Conservation (phyloP, 2,329 filamentous ascomycete species). For the Tolypocladium nubicola region DNA sequence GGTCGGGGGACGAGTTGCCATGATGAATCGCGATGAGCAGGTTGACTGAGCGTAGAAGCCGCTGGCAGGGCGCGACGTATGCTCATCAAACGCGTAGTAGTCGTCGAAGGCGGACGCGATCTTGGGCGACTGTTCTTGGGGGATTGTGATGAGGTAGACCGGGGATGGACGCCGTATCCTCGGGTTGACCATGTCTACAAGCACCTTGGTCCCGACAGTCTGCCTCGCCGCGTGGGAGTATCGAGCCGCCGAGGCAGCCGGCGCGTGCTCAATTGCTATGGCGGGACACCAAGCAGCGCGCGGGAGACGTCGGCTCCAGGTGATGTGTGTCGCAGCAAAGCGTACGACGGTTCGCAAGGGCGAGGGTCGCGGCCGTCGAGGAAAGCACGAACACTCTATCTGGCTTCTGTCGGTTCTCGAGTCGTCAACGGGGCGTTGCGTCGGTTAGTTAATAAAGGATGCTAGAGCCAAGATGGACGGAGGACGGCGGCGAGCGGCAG, state of each 20-base stretch:
- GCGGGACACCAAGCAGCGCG: not conserved
- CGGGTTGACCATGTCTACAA: constrained; percentile 32
- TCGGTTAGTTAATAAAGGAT: not conserved
- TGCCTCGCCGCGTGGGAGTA: not conserved
- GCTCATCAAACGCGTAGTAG: constrained; percentile 27
- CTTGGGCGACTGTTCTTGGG: constrained; percentile 31
- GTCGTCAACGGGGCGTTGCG: not conserved
- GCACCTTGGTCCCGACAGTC: not conserved
- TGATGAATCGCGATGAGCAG: constrained; percentile 20
- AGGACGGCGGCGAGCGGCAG: not conserved
- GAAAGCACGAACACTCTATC: not conserved
- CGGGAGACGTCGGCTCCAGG: constrained; percentile 1
- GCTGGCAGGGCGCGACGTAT: constrained; percentile 38
- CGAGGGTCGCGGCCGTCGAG: not conserved
- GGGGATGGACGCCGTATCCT: constrained; percentile 34
- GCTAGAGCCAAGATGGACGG: not conserved
- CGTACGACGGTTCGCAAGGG: not conserved
- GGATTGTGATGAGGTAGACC: constrained; percentile 29
- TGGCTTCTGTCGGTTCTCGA: not conserved
- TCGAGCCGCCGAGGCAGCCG: not conserved
- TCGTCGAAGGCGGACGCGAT: constrained; percentile 35
- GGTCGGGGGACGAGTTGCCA: constrained; percentile 44
- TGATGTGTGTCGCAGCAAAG: not conserved
- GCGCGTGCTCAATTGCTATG: not conserved
- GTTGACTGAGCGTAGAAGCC: constrained; percentile 33